These are phyloP conservation scores for Brassica napus DNA, from an alignment of 345 rosid species.

Conservation along the genomic window DNA sequence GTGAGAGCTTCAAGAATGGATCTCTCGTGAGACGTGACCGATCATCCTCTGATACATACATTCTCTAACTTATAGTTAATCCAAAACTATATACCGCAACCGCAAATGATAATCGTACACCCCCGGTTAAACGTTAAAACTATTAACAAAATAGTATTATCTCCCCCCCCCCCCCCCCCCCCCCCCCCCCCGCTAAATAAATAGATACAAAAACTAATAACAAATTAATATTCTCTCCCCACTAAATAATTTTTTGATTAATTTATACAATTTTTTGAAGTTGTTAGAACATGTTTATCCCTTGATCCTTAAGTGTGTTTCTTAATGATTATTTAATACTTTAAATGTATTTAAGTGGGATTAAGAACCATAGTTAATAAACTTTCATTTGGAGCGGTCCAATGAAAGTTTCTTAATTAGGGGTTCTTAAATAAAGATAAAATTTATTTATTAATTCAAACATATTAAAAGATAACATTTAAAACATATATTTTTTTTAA, in stretches of 20 bases:
- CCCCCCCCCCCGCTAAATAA: neutral
- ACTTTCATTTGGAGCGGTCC: too few species aligned
- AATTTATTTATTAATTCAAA: too few species aligned
- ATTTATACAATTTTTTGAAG: neutral
- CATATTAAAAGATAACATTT: too few species aligned
- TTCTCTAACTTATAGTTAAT: neutral
- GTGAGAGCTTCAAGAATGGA: constrained; percentile 40
- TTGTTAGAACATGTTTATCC: neutral
- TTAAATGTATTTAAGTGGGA: too few species aligned
- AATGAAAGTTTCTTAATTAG: too few species aligned
- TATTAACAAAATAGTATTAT: neutral
- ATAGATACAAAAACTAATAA: neutral
- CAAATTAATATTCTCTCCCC: neutral
- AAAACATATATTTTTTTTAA: too few species aligned
- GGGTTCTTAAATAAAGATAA: too few species aligned
- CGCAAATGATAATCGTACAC: neutral
- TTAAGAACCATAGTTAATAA: too few species aligned
- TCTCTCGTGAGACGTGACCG: constrained; percentile 47
- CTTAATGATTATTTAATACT: too few species aligned
- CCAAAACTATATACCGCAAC: constrained; percentile 5
- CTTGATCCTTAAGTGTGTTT: too few species aligned
- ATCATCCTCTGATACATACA: constrained; percentile 22
- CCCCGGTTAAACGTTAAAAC: neutral
- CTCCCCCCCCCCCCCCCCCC: neutral
- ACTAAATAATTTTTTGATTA: neutral